Percentiles rank a stretch among this genome's conserved stretches.
Conservation (phyloP, 2,329 filamentous ascomycete genomes). For the Cladobotryum protrusum region DNA sequence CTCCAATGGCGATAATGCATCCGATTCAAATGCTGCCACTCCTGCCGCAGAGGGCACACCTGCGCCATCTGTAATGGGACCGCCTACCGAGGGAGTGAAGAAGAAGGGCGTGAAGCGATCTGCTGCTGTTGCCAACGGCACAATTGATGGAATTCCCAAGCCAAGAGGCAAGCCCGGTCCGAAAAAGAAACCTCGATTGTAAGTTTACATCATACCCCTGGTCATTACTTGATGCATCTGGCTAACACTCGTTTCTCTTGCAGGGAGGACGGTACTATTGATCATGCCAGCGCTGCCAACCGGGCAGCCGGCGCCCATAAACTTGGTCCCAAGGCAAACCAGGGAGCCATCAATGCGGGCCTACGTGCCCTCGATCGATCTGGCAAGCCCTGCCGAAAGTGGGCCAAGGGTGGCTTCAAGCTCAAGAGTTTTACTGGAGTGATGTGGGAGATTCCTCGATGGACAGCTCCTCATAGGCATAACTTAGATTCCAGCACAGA, state of each 20-base stretch:
- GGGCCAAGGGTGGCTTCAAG: constrained; percentile 74
- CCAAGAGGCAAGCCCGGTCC: constrained; percentile 82
- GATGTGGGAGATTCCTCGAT: constrained; percentile 73
- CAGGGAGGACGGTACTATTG: constrained; percentile 59
- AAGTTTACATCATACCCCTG: constrained; percentile 43
- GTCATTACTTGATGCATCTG: constrained; percentile 4
- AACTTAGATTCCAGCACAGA: constrained; percentile 40
- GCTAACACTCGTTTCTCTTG: constrained; percentile 1
- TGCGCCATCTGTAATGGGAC: constrained; percentile 51
- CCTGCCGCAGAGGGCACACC: constrained; percentile 52
- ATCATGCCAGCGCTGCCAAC: constrained; percentile 45
- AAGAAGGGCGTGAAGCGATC: constrained; percentile 71
- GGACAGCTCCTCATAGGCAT: constrained; percentile 66
- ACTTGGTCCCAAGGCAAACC: constrained; percentile 92
- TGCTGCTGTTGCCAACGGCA: constrained; percentile 58
- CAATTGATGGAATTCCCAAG: constrained; percentile 58
- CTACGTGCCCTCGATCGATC: constrained; percentile 89
- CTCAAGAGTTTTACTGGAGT: constrained; percentile 92
- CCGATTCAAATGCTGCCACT: constrained; percentile 55
- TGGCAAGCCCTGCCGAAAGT: constrained; percentile 86
- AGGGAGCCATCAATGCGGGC: constrained; percentile 94
- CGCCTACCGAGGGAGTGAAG: constrained; percentile 56
- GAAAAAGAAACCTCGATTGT: constrained; percentile 95
- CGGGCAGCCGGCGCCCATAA: constrained; percentile 61
- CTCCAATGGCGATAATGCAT: constrained; percentile 49